Evolutionary conservation across 1,139 yeast genomes (phyloP).

Genomic region (Torulaspora globosa): DNA sequence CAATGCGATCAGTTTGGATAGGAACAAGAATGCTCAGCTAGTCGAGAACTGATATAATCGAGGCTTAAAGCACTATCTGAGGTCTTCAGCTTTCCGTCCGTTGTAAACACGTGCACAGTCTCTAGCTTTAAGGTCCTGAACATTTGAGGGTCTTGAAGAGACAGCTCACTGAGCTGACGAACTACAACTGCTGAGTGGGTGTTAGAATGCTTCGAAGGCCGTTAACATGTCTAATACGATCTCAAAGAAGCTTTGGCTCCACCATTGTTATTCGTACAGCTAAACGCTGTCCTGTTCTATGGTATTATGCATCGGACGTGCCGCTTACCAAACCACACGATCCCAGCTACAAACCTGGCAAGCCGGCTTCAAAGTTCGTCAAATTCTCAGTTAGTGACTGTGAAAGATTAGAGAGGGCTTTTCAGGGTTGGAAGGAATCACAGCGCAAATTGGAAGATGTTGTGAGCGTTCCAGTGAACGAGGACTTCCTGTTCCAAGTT

Average conservation of each 20-base stretch:
- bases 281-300: slow-evolving; percentile 32
- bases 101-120: too few species aligned
- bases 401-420: slow-evolving; percentile 51
- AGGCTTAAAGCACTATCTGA: not conserved
- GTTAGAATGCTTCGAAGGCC: slow-evolving; percentile 2
- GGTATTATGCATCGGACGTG: slow-evolving; percentile 83
- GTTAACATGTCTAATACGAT: not conserved
- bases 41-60: not conserved
- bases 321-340: slow-evolving; percentile 67
- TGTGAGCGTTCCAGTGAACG: slow-evolving; percentile 59
- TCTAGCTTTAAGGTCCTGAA: not conserved
- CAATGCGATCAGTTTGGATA: too few species aligned
- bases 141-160: not conserved
- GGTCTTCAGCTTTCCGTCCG: not conserved
- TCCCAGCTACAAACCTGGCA: slow-evolving; percentile 43
- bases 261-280: slow-evolving; percentile 12
- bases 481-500: slow-evolving; percentile 75
- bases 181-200: not conserved
- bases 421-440: slow-evolving; percentile 25
- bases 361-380: slow-evolving; percentile 57
- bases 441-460: slow-evolving; percentile 9
- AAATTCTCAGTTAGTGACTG: slow-evolving; percentile 69
- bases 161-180: not conserved
- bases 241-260: slow-evolving; percentile 2
- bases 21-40: not conserved